phyloP scores from a whole-genome alignment of 257 asterid genomes.

The Lycium ferocissimum region DNA sequence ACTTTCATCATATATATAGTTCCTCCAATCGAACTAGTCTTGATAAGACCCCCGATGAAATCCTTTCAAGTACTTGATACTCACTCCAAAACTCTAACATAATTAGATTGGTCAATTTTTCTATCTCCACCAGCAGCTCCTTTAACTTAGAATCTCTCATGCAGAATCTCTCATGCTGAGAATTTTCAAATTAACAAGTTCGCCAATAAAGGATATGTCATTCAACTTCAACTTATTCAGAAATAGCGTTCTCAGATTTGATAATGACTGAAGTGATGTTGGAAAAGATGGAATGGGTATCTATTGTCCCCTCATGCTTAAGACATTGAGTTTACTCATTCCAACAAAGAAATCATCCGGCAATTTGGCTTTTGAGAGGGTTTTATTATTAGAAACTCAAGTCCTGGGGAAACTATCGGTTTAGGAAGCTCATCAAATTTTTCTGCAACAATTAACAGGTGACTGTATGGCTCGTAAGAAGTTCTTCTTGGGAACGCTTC shows the following conservation, averaged over 20 bases:
- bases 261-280: constrained; percentile 20
- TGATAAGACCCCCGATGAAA: not conserved
- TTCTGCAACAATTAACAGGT: constrained; percentile 19
- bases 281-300: not conserved
- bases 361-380: not conserved
- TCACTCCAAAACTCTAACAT: not conserved
- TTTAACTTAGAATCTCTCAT: not conserved
- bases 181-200: not conserved
- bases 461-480: not conserved
- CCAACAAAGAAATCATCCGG: not conserved
- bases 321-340: not conserved
- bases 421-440: not conserved
- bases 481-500: constrained; percentile 28
- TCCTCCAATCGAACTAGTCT: not conserved
- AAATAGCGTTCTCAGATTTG: not conserved
- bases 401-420: not conserved
- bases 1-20: not conserved
- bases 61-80: not conserved
- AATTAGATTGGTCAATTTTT: not conserved
- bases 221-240: not conserved
- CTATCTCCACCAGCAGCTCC: not conserved
- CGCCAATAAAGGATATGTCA: not conserved
- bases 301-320: not conserved
- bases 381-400: not conserved
- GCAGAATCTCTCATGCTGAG: not conserved